Evolutionary conservation across 495 filamentous ascomycete genomes (phyloP), one percentile per base, ranked within the genome.

Genomic region (Daldinia grandis): DNA sequence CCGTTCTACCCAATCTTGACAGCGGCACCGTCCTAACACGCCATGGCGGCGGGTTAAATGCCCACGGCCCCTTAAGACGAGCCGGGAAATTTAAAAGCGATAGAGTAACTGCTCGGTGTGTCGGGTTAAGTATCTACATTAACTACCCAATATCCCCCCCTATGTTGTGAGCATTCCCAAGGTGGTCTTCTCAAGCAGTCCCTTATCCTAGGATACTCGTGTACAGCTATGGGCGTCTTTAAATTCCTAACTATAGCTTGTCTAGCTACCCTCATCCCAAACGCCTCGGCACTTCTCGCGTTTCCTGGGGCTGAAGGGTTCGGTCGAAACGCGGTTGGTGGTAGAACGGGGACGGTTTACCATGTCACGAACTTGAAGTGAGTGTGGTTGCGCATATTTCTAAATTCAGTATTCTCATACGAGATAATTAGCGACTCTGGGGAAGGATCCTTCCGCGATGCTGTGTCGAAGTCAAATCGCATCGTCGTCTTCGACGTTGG

Each of bases 231-330:
- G 42, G 19, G 19, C 42, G 42, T 47, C 42, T 9, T 47, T 9
- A 47, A 24, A 24, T 47, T 24, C 19, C 0, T 47, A 21, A 47
- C 42, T 24, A 8, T 24, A 47, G 42, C 42, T 19, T 47, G 19
- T n/a, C 42, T 47, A 9, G 42, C 42, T 19, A 21, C 42, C 19
- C 8, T 24, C 17, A 12, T 53, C 15, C 64, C 67, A 9, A 63
- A 24, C 21, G 51, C n/a, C 25, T 73, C 62, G n/a, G 75, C 38
- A 12, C 66, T 68, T 5, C 69, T 73, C 58, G 79, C 81, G 8
- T 83, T 83, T 57, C 70, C 78, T 17, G 78, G 80, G 17, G 81
- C 81, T 15, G 73, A 80, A 49, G 79, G 81, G 35, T 83, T 83
- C 51, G 80, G 81, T 8, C 74, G 75, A 14, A 75, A 77, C 17